A percentile compares a stretch with the other conserved stretches of the same genome.
Conservation (phyloP, 768 basidiomycete genomes). For the Mrakia hoshinonis region DNA sequence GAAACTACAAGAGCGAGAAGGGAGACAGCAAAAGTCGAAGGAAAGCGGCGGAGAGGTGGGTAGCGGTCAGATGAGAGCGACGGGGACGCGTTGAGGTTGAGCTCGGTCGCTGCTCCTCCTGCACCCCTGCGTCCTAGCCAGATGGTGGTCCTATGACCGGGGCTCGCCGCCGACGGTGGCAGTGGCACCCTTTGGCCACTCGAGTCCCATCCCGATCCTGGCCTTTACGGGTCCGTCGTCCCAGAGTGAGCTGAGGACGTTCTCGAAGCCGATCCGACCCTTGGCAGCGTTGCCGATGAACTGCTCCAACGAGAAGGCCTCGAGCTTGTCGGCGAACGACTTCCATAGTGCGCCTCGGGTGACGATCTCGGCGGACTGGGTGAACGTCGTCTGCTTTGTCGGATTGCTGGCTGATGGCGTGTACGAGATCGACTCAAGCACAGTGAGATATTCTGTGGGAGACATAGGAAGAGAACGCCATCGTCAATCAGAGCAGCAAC, state of each 20-base stretch:
- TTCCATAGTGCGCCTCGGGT: constrained; percentile 72
- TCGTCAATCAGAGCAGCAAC: not conserved
- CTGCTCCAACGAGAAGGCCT: constrained; percentile 74
- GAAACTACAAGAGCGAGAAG: too few species aligned
- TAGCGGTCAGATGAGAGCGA: too few species aligned
- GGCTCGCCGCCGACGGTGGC: not conserved
- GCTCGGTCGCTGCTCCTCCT: too few species aligned
- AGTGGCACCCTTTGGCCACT: constrained; percentile 10
- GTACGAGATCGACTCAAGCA: constrained; percentile 78
- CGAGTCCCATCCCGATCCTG: not conserved
- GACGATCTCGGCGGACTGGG: constrained; percentile 77
- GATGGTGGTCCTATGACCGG: too few species aligned
- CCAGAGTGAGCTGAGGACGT: constrained; percentile 65
- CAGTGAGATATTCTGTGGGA: constrained; percentile 27
- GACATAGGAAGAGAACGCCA: too few species aligned
- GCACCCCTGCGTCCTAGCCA: too few species aligned
- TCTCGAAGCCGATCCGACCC: constrained; percentile 81
- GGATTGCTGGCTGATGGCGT: constrained; percentile 51
- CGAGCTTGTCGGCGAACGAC: constrained; percentile 69
- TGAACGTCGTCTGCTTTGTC: constrained; percentile 57
- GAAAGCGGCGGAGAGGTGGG: too few species aligned
- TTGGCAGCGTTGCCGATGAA: constrained; percentile 87
- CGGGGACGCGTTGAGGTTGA: too few species aligned
- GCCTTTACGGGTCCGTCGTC: constrained; percentile 9
- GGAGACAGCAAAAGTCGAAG: too few species aligned